Percentiles rank a stretch among this genome's conserved stretches.
Evolutionary conservation across 2,329 filamentous ascomycete genomes (phyloP).

Genomic region (Beauveria rudraprayagi): DNA sequence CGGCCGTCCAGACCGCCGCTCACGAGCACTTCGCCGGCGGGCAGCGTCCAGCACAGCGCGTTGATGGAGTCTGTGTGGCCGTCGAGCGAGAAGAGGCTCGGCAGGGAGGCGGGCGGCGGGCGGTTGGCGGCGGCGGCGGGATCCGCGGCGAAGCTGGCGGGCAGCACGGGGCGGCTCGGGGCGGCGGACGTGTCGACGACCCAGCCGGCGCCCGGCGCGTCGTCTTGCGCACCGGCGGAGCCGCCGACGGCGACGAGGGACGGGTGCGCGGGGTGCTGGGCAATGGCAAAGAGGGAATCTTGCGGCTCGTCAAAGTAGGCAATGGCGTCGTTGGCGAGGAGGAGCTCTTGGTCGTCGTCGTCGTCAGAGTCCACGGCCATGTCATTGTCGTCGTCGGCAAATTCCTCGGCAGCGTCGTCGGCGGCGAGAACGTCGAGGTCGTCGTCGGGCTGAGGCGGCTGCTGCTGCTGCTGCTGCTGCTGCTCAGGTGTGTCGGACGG

Average conservation of each 20-base stretch:
- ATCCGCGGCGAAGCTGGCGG: constrained; percentile 63
- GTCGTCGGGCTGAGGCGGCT: constrained; percentile 27
- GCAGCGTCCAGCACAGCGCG: constrained; percentile 73
- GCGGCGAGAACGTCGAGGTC: constrained; percentile 67
- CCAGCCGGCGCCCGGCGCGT: constrained; percentile 70
- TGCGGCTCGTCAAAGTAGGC: constrained; percentile 88
- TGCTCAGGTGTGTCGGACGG: background rate
- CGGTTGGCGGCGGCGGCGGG: constrained; percentile 48
- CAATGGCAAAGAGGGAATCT: constrained; percentile 91
- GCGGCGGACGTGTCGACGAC: constrained; percentile 69
- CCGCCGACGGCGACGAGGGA: constrained; percentile 82
- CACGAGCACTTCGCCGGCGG: constrained; percentile 74
- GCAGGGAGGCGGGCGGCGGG: constrained; percentile 46
- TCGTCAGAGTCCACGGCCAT: constrained; percentile 74
- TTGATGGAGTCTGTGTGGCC: constrained; percentile 91
- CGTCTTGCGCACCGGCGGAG: constrained; percentile 49
- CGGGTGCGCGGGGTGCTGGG: constrained; percentile 75
- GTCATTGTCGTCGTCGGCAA: constrained; percentile 54
- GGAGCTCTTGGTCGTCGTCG: constrained; percentile 63
- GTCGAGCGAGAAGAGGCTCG: constrained; percentile 66
- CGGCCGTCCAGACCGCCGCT: constrained; percentile 83
- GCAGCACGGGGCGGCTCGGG: constrained; percentile 58
- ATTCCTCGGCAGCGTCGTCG: constrained; percentile 72
- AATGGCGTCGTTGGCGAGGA: constrained; percentile 82
- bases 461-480: background rate